phyloP scores from a whole-genome alignment of 31 red algal species.

The Odonthalia washingtoniensis region DNA sequence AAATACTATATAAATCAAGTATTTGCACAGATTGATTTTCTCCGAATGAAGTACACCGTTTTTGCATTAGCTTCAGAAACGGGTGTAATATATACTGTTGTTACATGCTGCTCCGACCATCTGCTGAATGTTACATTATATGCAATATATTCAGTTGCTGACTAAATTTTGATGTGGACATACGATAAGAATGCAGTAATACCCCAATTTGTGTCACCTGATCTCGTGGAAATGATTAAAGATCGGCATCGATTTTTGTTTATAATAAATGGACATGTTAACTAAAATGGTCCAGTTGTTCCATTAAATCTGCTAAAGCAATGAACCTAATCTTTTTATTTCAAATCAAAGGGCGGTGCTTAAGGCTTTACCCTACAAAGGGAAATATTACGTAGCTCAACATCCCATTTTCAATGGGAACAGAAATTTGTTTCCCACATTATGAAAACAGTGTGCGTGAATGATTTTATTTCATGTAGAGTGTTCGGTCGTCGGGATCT shows the following conservation, averaged over 20 bases:
- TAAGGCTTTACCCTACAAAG: not conserved
- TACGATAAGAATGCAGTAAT: not conserved
- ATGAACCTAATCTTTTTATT: slow-evolving; percentile 27
- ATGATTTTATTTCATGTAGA: not conserved
- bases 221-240: not conserved
- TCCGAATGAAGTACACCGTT: not conserved
- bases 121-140: not conserved
- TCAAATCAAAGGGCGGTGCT: not conserved
- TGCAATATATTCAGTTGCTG: not conserved
- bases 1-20: no score
- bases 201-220: not conserved
- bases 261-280: slow-evolving; percentile 9
- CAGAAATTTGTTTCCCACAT: slow-evolving; percentile 1
- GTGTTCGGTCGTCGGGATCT: not conserved
- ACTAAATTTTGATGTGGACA: not conserved
- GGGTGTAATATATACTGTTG: not conserved
- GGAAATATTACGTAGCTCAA: not conserved
- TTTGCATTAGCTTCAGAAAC: no score
- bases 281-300: not conserved
- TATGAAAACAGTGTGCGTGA: not conserved
- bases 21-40: not conserved
- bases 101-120: not conserved
- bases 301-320: slow-evolving; percentile 47
- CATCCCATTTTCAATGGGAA: not conserved
- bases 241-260: slow-evolving; percentile 24